A percentile compares a stretch with the other conserved stretches of the same genome.
phyloP scores from a whole-genome alignment of 257 asterid species.

The Nicotiana otophora region DNA sequence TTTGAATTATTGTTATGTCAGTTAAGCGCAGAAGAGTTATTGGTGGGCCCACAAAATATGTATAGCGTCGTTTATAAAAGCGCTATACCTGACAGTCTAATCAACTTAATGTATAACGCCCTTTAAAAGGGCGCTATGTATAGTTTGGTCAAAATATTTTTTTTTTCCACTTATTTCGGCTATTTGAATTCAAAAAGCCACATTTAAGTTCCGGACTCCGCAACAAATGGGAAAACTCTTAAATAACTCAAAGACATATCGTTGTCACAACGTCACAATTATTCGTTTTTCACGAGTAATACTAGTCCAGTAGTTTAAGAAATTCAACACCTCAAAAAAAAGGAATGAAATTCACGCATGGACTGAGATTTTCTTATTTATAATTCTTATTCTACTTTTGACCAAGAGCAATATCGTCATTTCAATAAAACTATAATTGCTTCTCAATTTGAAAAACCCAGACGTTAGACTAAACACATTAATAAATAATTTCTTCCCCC shows the following conservation, averaged over 20 bases:
- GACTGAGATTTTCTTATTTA: neutral
- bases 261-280: neutral
- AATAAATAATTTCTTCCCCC: neutral
- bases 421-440: neutral
- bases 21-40: too few species aligned
- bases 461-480: neutral
- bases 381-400: constrained; percentile 2
- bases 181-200: too few species aligned
- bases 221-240: neutral
- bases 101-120: too few species aligned
- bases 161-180: too few species aligned
- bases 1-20: too few species aligned
- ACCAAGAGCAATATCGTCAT: neutral
- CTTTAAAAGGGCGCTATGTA: too few species aligned
- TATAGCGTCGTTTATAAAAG: too few species aligned
- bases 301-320: neutral
- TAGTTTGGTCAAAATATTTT: too few species aligned
- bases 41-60: too few species aligned
- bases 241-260: neutral
- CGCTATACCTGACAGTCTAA: too few species aligned
- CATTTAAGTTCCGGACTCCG: too few species aligned
- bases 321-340: neutral
- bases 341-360: neutral
- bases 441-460: neutral
- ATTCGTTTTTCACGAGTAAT: neutral